These are phyloP conservation scores for Phialocephala sp. DNA, from an alignment of 2,329 filamentous ascomycete genomes.

Conservation along the genomic window DNA sequence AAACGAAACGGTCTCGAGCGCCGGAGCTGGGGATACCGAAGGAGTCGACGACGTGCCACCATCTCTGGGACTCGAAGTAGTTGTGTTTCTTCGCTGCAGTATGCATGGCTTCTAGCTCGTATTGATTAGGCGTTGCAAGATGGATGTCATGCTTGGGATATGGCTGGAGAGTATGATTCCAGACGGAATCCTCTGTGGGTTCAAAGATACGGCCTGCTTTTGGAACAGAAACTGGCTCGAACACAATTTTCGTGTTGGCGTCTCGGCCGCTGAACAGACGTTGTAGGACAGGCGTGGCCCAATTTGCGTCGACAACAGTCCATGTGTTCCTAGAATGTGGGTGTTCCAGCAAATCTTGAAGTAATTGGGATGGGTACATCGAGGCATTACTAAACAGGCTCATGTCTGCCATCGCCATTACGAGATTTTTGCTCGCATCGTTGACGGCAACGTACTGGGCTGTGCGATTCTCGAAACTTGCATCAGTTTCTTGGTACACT, in stretches of 20 bases:
- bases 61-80: slow-evolving; percentile 71
- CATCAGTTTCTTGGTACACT: background rate
- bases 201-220: background rate
- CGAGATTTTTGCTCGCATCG: slow-evolving; percentile 78
- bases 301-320: slow-evolving; percentile 88
- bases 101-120: slow-evolving; percentile 84
- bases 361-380: background rate
- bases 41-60: slow-evolving; percentile 82
- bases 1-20: slow-evolving; percentile 73
- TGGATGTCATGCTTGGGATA: slow-evolving; percentile 71
- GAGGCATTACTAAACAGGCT: slow-evolving; percentile 56
- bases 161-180: slow-evolving; percentile 37
- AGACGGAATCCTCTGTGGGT: slow-evolving; percentile 46
- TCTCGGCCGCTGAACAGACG: slow-evolving; percentile 71
- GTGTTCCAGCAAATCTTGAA: background rate
- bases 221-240: slow-evolving; percentile 50
- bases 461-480: slow-evolving; percentile 57
- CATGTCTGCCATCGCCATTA: slow-evolving; percentile 98
- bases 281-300: slow-evolving; percentile 69
- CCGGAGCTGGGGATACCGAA: slow-evolving; percentile 74
- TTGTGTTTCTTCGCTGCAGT: slow-evolving; percentile 67
- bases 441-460: slow-evolving; percentile 94
- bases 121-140: slow-evolving; percentile 80
- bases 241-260: slow-evolving; percentile 67
- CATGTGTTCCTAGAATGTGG: slow-evolving; percentile 55